Evolutionary conservation across 257 asterid species (phyloP), one percentile per base, ranked within the genome.

Genomic region (Nicotiana knightiana): DNA sequence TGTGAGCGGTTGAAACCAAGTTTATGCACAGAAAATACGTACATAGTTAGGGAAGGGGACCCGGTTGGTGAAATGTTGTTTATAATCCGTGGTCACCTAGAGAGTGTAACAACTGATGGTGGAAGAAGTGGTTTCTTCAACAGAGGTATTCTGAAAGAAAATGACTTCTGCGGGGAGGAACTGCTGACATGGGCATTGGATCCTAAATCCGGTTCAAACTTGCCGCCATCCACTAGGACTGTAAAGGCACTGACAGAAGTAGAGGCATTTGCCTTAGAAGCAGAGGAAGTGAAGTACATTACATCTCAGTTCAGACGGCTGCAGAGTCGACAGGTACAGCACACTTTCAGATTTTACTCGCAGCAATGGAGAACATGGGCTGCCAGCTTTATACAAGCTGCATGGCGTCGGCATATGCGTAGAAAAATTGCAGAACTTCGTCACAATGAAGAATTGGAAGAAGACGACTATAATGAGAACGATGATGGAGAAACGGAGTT

Each of bases 301-400:
- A 88, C 99, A 0, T 92, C 94, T 80, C 99, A 94, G 91, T 96
- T 96, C 80, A 90, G 97, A 89, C 88, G 94, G 7, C 88, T 96
- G 39, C 98, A 96, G 82, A 94, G 98, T 80, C 87, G 99, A 71
- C 99, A 96, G 81, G 98, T 96, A 67, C 99, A 96, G 85, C 99
- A 96, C 37, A 94, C 98, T 1, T 96, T 96, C 85, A 86, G 98
- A 3, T 94, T 93, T 84, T 96, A 96, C 87, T 96, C 99, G 0
- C 99, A 96, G 84, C 99, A 96, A 82, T 96, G 99, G 99, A 91
- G 99, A 87, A 94, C 99, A 54, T 96, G 98, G 99, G 99, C 97
- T 1, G 98, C 99, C 76, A 92, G 92, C 46, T 94, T 92, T 33
- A 96, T 96, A 67, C 99, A 96, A 83, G 98, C 98, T 3, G 96